Conservation (phyloP, 2,329 filamentous ascomycete genomes). For the Dendryphion nanum region DNA sequence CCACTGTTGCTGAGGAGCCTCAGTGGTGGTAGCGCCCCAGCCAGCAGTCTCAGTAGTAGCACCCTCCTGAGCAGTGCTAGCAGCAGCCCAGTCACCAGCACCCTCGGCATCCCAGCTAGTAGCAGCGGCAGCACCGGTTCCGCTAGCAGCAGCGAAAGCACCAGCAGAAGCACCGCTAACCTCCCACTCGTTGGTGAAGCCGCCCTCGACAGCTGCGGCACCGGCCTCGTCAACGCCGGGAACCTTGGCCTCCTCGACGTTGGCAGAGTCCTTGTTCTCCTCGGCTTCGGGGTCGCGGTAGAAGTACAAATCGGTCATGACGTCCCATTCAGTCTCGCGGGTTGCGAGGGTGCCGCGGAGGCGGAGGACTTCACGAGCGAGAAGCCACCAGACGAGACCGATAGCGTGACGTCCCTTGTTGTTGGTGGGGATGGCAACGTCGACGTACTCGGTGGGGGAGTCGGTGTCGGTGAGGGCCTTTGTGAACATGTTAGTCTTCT, state of each 20-base stretch:
- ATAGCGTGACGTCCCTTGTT: constrained; percentile 99
- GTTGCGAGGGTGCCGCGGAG: constrained; percentile 94
- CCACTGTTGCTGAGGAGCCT: constrained; percentile 41
- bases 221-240: constrained; percentile 83
- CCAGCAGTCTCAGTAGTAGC: constrained; percentile 47
- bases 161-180: constrained; percentile 64
- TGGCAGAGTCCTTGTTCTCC: constrained; percentile 91
- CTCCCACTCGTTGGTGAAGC: constrained; percentile 86
- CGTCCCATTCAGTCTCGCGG: constrained; percentile 97
- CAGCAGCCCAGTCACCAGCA: constrained; percentile 68
- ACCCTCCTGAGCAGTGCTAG: constrained; percentile 44
- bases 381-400: constrained; percentile 98
- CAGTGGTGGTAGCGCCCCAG: constrained; percentile 44
- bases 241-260: constrained; percentile 80
- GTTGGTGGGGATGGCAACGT: constrained; percentile 99
- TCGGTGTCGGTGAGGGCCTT: constrained; percentile 93
- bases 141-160: constrained; percentile 63
- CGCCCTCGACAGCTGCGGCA: constrained; percentile 72
- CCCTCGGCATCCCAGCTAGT: constrained; percentile 65
- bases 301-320: constrained; percentile 99
- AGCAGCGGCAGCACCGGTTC: constrained; percentile 60
- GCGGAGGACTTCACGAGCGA: constrained; percentile 98
- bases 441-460: constrained; percentile 99
- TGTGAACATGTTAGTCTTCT: constrained; percentile 8
- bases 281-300: constrained; percentile 99